A percentile compares a stretch with the other conserved stretches of the same genome.
These are phyloP conservation scores for Angomonas deanei DNA, from an alignment of 208 protist species.

Conservation along the genomic window DNA sequence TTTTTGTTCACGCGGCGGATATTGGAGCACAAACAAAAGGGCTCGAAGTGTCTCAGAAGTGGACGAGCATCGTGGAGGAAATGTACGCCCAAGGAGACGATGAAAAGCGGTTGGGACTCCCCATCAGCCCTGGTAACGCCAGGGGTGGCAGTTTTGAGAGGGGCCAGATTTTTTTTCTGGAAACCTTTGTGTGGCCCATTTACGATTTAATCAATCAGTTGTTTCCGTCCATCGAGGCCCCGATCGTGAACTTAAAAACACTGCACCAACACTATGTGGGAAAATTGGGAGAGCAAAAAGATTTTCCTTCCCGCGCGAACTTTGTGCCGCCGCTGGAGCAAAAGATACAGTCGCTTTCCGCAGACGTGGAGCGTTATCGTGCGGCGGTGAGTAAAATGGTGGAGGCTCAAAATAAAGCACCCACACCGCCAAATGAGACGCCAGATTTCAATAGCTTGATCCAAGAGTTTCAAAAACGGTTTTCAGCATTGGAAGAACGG, in stretches of 20 bases:
- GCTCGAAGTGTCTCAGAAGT: constrained; percentile 49
- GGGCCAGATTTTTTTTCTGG: constrained; percentile 69
- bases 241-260: constrained; percentile 39
- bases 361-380: background rate
- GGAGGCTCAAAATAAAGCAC: background rate
- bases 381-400: background rate
- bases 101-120: constrained; percentile 38
- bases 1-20: constrained; percentile 77
- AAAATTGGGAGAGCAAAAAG: constrained; percentile 3
- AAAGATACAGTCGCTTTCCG: background rate
- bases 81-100: constrained; percentile 70
- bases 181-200: constrained; percentile 61
- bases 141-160: constrained; percentile 18
- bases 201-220: constrained; percentile 65
- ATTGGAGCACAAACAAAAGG: constrained; percentile 60
- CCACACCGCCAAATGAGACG: too few relatives aligned
- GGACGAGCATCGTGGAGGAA: constrained; percentile 75
- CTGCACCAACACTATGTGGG: constrained; percentile 46
- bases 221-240: constrained; percentile 38
- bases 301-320: constrained; percentile 6
- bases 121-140: constrained; percentile 39
- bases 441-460: background rate
- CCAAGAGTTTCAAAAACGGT: constrained; percentile 20
- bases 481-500: constrained; percentile 23
- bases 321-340: background rate